Evolutionary conservation across 176 grass and related monocot species (phyloP).

Genomic region (Musa acuminata): DNA sequence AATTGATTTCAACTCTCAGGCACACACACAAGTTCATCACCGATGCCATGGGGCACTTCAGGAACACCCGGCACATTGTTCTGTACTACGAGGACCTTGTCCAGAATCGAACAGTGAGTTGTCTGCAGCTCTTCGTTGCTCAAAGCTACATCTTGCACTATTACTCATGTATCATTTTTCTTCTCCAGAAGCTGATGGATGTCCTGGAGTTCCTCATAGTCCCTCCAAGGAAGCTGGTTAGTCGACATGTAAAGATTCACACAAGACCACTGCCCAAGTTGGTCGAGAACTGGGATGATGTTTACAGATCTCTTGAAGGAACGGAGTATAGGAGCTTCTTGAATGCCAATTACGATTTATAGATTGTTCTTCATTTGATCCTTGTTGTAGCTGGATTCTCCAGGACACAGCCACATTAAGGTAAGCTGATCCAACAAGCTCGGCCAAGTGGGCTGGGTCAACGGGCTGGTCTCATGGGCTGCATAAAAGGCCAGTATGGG

Average conservation of each 20-base stretch:
- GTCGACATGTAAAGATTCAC: constrained; percentile 85
- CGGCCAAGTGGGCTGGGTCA: no score
- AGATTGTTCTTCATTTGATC: neutral
- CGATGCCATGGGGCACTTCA: constrained; percentile 55
- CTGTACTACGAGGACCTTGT: constrained; percentile 87
- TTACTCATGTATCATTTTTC: neutral
- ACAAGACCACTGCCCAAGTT: constrained; percentile 47
- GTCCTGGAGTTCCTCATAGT: constrained; percentile 75
- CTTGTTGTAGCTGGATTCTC: no score
- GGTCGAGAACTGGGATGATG: constrained; percentile 73
- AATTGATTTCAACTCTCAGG: constrained; percentile 51
- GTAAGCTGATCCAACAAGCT: no score
- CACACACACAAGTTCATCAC: constrained; percentile 36
- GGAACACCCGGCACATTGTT: constrained; percentile 54
- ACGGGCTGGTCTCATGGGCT: no score
- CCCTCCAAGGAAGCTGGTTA: constrained; percentile 51
- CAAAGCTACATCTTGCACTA: no score
- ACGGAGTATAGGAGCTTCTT: constrained; percentile 56
- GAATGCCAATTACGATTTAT: constrained; percentile 37
- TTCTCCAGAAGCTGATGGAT: constrained; percentile 70
- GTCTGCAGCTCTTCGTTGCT: neutral
- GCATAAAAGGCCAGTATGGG: no score
- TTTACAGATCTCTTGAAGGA: constrained; percentile 56
- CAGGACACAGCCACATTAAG: no score
- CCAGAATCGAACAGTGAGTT: constrained; percentile 55